Percentiles rank a stretch among this genome's conserved stretches.
phyloP scores from a whole-genome alignment of 2,329 filamentous ascomycete species.

The Claviceps cyperi region DNA sequence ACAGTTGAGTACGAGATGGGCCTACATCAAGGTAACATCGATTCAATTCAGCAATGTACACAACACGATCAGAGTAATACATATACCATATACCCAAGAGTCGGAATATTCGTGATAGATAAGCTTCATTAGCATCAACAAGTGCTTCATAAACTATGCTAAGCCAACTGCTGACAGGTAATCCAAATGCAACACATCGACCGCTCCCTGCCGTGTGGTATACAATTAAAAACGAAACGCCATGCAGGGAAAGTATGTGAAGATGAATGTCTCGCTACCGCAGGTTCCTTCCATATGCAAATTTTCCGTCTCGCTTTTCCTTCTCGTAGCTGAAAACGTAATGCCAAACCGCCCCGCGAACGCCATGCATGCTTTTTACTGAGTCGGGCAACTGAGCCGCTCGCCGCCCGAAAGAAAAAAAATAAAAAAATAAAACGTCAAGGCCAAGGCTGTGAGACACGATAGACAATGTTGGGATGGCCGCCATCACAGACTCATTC shows the following conservation, averaged over 20 bases:
- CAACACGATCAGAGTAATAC: too few species aligned
- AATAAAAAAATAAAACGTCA: neutral
- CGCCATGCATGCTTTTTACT: neutral
- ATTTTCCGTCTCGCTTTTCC: neutral
- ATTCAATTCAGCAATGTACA: too few species aligned
- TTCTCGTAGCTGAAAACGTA: neutral
- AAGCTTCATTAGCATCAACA: too few species aligned
- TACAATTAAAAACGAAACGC: neutral
- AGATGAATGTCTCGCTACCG: neutral
- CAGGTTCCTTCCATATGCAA: neutral
- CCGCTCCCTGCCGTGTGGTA: neutral
- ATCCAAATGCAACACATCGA: neutral
- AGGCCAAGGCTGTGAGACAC: too few species aligned
- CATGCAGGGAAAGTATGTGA: neutral
- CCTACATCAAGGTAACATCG: too few species aligned
- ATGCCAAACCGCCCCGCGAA: neutral
- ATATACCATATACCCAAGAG: too few species aligned
- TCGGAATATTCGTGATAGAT: too few species aligned
- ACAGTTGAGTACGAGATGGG: too few species aligned
- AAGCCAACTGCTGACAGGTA: neutral
- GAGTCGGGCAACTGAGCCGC: neutral
- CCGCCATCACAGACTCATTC: slow-evolving; percentile 7
- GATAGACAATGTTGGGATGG: too few species aligned
- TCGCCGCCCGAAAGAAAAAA: neutral
- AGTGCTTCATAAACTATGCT: too few species aligned